Evolutionary conservation across 768 basidiomycete genomes (phyloP), one percentile per base, ranked within the genome.

Genomic region (Agaricus sinodeliciosus): DNA sequence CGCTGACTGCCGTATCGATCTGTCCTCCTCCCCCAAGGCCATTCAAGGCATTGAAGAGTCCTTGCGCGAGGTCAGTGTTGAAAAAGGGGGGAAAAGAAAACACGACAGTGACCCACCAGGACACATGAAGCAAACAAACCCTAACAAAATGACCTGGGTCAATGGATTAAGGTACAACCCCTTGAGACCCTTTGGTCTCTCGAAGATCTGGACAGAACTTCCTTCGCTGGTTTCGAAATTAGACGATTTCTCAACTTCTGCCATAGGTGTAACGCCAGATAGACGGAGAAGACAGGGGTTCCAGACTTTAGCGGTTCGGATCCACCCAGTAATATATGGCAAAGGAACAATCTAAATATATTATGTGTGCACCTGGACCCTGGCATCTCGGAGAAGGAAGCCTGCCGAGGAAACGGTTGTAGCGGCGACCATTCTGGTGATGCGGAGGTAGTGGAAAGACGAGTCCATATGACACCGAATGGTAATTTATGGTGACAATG

Each of bases 11-110:
- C 13, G 78, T 61, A 59, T 85, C 81, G 34, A 87, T 62, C 67
- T 86, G 84, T 3, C 90, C 90, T 37, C 85, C 88, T 43, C 77
- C 88, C 3, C 90, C 90, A 34, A 93, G 75, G 36, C 89, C 87
- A 51, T 80, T 84, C 60, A 90, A 70, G 0, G 88, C 81, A 59
- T 90, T 91, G 68, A 87, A 90, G 54, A 89, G 75, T 48, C 88
- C 87, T 63, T 68, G 69, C 46, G 70, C 59, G 7, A 11, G 36
- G 8, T 39, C 12, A 39, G 15, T 34, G 3, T 34, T 9, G 50
- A 13, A 16, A 12, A 53, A 1, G 28, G 7, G 35, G 16, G 18
- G 39, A 27, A 34, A 48, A 48, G 31, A 48, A 48, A 25, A 36
- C 27, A 4, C 31, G 37, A 57, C 44, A n/a, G n/a, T n/a, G n/a